Evolutionary conservation across 257 asterid genomes (phyloP).

Genomic region (Solanum chaucha): DNA sequence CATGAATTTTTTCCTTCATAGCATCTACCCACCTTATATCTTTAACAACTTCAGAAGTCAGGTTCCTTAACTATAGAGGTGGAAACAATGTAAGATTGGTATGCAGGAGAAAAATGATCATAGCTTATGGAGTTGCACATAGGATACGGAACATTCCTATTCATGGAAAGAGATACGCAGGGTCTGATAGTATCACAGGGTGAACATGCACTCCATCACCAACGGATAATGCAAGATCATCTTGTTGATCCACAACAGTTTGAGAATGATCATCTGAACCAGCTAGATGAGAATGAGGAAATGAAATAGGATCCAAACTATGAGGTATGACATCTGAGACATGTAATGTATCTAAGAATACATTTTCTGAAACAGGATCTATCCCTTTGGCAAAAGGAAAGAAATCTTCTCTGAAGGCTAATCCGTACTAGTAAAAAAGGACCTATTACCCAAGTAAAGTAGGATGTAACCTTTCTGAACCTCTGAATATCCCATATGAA

Average conservation of each 20-base stretch:
- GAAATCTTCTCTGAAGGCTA: no score
- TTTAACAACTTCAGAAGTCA: not conserved
- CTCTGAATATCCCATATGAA: not conserved
- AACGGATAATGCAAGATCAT: no score
- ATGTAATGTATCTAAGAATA: no score
- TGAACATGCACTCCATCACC: no score
- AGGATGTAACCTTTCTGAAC: no score
- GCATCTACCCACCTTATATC: not conserved
- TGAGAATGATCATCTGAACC: no score
- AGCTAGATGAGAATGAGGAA: no score
- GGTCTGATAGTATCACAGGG: no score
- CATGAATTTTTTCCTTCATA: not conserved
- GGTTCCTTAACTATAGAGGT: not conserved
- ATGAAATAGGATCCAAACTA: no score
- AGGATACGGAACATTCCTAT: not conserved
- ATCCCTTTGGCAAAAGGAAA: not conserved
- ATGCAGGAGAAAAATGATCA: not conserved
- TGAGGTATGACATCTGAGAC: no score
- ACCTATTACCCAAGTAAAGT: not conserved
- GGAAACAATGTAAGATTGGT: not conserved
- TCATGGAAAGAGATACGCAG: not conserved
- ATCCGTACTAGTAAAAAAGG: not conserved
- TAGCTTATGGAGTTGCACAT: not conserved
- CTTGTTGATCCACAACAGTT: no score
- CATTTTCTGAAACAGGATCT: no score